phyloP scores from a whole-genome alignment of 2,329 filamentous ascomycete genomes.

The Sclerotinia borealis region DNA sequence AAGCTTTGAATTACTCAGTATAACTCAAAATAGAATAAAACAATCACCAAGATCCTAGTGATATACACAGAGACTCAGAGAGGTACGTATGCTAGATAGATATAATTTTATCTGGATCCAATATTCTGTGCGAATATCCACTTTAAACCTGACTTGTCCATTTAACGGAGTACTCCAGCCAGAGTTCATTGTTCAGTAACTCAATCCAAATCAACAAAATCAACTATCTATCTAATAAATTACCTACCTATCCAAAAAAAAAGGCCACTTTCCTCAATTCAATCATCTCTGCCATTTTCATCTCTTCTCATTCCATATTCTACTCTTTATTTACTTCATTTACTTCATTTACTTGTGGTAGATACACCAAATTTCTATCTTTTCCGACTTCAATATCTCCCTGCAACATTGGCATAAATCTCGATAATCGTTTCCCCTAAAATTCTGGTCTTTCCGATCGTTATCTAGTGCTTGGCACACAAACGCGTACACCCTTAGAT shows the following conservation, averaged over 20 bases:
- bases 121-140: background rate
- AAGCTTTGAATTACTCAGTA: too few relatives aligned
- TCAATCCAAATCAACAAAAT: background rate
- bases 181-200: background rate
- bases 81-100: too few relatives aligned
- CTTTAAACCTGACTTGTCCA: background rate
- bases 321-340: background rate
- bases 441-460: slow-evolving; percentile 6
- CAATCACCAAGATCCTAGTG: background rate
- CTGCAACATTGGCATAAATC: background rate
- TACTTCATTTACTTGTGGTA: background rate
- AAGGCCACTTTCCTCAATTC: background rate
- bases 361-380: background rate
- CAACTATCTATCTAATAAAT: background rate
- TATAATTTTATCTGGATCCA: background rate
- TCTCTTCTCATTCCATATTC: background rate
- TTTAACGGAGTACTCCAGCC: too few relatives aligned
- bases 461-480: slow-evolving; percentile 12
- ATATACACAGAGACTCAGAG: background rate
- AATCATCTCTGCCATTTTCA: background rate
- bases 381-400: background rate
- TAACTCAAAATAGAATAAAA: background rate
- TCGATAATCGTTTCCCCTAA: background rate
- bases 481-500: background rate
- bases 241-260: background rate